A percentile compares a stretch with the other conserved stretches of the same genome.
phyloP scores from a whole-genome alignment of 2,329 filamentous ascomycete genomes.

The Talaromyces sp. region DNA sequence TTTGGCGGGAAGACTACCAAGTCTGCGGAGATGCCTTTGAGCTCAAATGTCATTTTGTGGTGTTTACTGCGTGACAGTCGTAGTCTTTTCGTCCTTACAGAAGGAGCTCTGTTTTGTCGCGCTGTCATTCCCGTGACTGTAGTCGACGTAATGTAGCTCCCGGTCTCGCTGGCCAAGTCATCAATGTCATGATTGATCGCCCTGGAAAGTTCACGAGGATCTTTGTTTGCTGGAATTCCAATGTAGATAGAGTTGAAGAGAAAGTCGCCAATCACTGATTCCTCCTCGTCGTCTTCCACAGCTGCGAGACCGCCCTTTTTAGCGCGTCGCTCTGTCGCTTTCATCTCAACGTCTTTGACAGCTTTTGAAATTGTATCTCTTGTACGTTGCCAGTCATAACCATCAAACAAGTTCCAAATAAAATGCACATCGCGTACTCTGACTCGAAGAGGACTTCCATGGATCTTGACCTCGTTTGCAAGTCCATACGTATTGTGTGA shows the following conservation, averaged over 20 bases:
- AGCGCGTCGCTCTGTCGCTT: constrained; percentile 68
- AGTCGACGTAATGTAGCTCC: constrained; percentile 76
- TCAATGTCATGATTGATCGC: constrained; percentile 87
- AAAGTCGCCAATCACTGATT: constrained; percentile 86
- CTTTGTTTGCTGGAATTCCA: constrained; percentile 77
- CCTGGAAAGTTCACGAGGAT: constrained; percentile 72
- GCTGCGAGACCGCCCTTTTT: constrained; percentile 52
- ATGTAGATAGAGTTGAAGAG: constrained; percentile 99
- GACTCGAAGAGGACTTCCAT: constrained; percentile 66
- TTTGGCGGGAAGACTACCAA: constrained; percentile 71
- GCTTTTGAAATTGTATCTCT: constrained; percentile 80
- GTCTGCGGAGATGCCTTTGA: constrained; percentile 78
- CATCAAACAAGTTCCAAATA: constrained; percentile 97
- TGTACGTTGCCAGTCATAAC: constrained; percentile 91
- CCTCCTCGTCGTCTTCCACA: constrained; percentile 56
- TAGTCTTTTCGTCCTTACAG: constrained; percentile 52
- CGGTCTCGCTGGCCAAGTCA: constrained; percentile 80
- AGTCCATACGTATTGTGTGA: constrained; percentile 66
- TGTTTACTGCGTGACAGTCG: constrained; percentile 77
- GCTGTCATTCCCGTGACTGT: constrained; percentile 36
- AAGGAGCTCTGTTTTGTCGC: constrained; percentile 27
- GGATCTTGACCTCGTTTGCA: constrained; percentile 55
- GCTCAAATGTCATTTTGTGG: constrained; percentile 93
- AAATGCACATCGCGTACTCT: constrained; percentile 80
- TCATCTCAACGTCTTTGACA: constrained; percentile 79